Base-by-base conservation (phyloP, 331 rosid species). In the Prunus yedoensis region DNA sequence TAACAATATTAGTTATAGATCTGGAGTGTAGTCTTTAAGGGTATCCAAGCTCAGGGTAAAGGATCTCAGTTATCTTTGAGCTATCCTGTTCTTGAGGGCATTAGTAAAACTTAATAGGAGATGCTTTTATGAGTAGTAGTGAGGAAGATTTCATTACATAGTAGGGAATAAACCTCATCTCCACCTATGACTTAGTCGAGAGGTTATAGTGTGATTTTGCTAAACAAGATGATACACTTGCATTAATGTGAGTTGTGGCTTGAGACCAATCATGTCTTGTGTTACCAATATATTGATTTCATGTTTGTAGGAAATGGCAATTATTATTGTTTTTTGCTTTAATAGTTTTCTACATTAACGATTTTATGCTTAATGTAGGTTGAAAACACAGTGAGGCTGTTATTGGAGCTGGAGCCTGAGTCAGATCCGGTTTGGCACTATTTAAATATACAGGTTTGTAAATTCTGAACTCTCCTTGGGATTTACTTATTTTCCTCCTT, bases 341-440 rank as follows among this genome's bases (percentile, higher is more conserved):
- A 41, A 20, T 8, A 13, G 8, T 62, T 12, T 15, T 51, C 56
- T 66, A 56, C 81, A 78, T 65, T 79, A 35, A 59, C 43, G 6
- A 50, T 70, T 43, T 71, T 78, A 65, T 81, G 74, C 67, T 83
- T 70, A 56, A 70, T 84, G 81, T 79, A 95, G 99, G 94, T 95
- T 79, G 99, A 95, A 87, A 90, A 92, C 85, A 89, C 93, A 68
- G 97, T 92, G 71, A 89, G 99, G 86, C 82, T 92, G 78, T 80
- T 92, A 83, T 60, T 95, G 92, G 99, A 95, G 88, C 87, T 95
- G 89, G 99, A 95, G 61, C 91, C 96, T 0, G 97, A 92, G 77
- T 94, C 97, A 32, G 99, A 94, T 85, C 99, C 97, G 71, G 97
- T 94, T 27, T 94, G 99, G 97, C 97, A 92, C 85, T 90, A 92